phyloP scores from a whole-genome alignment of 768 basidiomycete species.

The Rhodosporidiobolus odoratus region DNA sequence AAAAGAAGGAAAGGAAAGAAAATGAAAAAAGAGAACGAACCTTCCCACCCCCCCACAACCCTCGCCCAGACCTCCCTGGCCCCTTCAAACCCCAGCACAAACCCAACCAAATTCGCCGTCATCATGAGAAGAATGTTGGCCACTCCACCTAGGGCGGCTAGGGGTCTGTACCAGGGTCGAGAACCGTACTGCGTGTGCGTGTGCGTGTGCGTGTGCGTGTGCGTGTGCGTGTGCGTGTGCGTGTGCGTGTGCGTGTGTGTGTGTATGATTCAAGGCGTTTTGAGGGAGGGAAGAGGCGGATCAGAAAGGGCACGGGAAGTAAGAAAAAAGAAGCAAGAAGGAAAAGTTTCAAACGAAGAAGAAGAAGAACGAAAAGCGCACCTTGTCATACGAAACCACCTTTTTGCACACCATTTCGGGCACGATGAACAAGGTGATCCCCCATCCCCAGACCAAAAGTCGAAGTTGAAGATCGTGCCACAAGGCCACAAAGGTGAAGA shows the following conservation, averaged over 20 bases:
- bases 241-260: too few relatives aligned
- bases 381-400: slow-evolving; percentile 62
- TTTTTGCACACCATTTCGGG: slow-evolving; percentile 68
- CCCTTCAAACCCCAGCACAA: slow-evolving; percentile 83
- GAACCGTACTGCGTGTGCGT: slow-evolving; percentile 63
- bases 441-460: slow-evolving; percentile 94
- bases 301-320: not conserved
- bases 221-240: too few relatives aligned
- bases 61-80: slow-evolving; percentile 60
- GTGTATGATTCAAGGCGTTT: too few relatives aligned
- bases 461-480: slow-evolving; percentile 92
- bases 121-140: slow-evolving; percentile 83
- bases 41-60: slow-evolving; percentile 62
- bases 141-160: slow-evolving; percentile 74
- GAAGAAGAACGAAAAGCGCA: slow-evolving; percentile 45
- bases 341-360: not conserved
- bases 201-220: too few relatives aligned
- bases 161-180: slow-evolving; percentile 74
- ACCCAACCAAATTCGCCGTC: slow-evolving; percentile 87
- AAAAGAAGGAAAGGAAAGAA: not conserved
- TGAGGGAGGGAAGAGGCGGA: not conserved
- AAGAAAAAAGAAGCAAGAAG: not conserved
- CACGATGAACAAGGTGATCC: slow-evolving; percentile 78
- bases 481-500: slow-evolving; percentile 93
- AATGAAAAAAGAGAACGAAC: slow-evolving; percentile 47